Percentiles rank a stretch among this genome's conserved stretches.
These are phyloP conservation scores for Oidium heveae DNA, from an alignment of 2,329 filamentous ascomycete genomes.

Conservation along the genomic window DNA sequence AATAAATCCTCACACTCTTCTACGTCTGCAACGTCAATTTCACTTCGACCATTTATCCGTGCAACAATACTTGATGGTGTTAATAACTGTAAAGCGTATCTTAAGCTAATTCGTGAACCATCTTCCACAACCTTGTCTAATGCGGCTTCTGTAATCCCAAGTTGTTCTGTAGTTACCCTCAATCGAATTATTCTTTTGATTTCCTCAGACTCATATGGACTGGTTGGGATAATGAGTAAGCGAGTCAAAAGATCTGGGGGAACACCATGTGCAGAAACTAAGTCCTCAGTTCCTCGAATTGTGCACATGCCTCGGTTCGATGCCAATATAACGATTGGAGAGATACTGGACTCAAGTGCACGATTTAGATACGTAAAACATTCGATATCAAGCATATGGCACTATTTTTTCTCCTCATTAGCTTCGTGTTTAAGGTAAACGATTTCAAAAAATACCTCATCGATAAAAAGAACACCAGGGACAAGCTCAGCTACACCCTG, in stretches of 20 bases:
- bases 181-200: constrained; percentile 81
- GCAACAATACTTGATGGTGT: constrained; percentile 47
- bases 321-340: constrained; percentile 88
- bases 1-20: constrained; percentile 65
- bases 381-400: constrained; percentile 98
- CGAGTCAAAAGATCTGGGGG: constrained; percentile 82
- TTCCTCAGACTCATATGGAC: constrained; percentile 66
- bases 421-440: background rate
- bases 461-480: constrained; percentile 94
- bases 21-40: constrained; percentile 56
- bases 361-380: constrained; percentile 98
- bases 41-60: constrained; percentile 51
- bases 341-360: constrained; percentile 83
- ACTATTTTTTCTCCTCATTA: constrained; percentile 24
- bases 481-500: constrained; percentile 94
- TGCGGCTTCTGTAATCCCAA: constrained; percentile 56
- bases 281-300: constrained; percentile 64
- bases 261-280: constrained; percentile 75
- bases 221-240: constrained; percentile 86
- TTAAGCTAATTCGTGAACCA: constrained; percentile 67
- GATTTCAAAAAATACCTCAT: constrained; percentile 42
- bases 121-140: constrained; percentile 70
- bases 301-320: constrained; percentile 89
- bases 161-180: constrained; percentile 56
- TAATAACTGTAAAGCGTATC: constrained; percentile 81